Evolutionary conservation across 1,139 yeast species (phyloP), one percentile per base, ranked within the genome.

Genomic region (Magnusiomyces ingens): DNA sequence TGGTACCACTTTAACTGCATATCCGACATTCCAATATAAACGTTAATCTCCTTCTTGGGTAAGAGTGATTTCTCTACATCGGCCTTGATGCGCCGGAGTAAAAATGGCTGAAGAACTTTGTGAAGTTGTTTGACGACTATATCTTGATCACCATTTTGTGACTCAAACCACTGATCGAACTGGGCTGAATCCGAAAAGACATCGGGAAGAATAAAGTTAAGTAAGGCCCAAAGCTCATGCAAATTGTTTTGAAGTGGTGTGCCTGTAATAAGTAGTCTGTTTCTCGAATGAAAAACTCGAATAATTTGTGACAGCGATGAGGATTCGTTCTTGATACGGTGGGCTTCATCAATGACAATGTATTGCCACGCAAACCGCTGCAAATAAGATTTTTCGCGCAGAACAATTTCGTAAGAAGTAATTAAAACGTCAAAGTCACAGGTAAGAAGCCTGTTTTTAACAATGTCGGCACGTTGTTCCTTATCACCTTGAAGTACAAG

Each of bases 1-100:
- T 84, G 85, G 68, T 93, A 93, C 98, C 98, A 93, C 61, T 80
- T 78, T 49, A 82, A 74, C 71, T 93, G 99, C 98, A 93, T 93
- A 21, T 84, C 86, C 0, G 96, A 81, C 97, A 93, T 89, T 32
- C 96, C 96, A 51, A 89, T 86, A 66, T 93, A 93, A 12, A 93
- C 76, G 63, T 93, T 93, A 53, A 88, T 75, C 69, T 93, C 99
- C 56, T 86, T 85, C 67, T 93, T 93, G 3, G 98, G 98, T 47
- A 91, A 71, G 52, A 93, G 76, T 0, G 96, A 87, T 60, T 83
- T 88, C 67, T 93, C 98, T 37, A 93, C 99, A 64, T 93, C 99
- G 2, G 90, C 75, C 66, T 93, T 93, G 54, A 93, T 90, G 67
- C 99, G 80, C 62, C 99, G 82, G 52, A 93, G 73, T 54, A 93